Evolutionary conservation across 108 stramenopile species (phyloP), one percentile per base, ranked within the genome.

Genomic region (Fistulifera pelliculosa): DNA sequence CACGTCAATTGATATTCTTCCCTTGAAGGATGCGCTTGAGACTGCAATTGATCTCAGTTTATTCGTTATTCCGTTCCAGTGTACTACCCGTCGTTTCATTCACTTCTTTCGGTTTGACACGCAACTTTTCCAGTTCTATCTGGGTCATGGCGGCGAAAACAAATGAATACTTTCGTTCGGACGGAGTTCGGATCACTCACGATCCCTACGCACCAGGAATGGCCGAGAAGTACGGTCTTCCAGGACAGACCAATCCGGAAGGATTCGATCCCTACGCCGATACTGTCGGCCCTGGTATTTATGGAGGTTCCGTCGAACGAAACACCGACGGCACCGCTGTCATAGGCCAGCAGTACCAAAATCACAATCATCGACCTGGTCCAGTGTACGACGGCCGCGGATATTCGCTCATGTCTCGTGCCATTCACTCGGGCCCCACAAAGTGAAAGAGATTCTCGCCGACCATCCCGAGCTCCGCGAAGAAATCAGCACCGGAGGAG

Each of bases 211-310:
- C 77, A 15, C 64, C 80, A 5, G 87, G 83, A 10, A 80, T 88
- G 76, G 78, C 80, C 1, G 76, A 84, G 52, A 79, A 84, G 40
- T 88, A 88, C 61, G 83, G 87, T 18, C 57, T 74, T 0, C 79
- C 80, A 17, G 83, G 81, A 8, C 26, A 71, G 0, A 84, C 85
- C n/a, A 76, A 84, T 53, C 45, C 43, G 13, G 85, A 86, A 38
- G 89, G 89, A 21, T 90, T 90, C 54, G 83, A 90, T 45, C 85
- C 85, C 0, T 90, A 84, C 53, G 68, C 68, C 2, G 90, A 91
- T 38, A 80, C 67, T 16, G 90, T 87, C 19, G 85, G 89, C 0
- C 68, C 90, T 1, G 85, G 90, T 25, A 91, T 91, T 31, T 91
- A 91, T 61, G 83, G 85, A 23, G 90, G 90, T 13, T 66, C 54